Base-by-base conservation (phyloP, 2,329 filamentous ascomycete genomes). In the Aspergillus sp. region DNA sequence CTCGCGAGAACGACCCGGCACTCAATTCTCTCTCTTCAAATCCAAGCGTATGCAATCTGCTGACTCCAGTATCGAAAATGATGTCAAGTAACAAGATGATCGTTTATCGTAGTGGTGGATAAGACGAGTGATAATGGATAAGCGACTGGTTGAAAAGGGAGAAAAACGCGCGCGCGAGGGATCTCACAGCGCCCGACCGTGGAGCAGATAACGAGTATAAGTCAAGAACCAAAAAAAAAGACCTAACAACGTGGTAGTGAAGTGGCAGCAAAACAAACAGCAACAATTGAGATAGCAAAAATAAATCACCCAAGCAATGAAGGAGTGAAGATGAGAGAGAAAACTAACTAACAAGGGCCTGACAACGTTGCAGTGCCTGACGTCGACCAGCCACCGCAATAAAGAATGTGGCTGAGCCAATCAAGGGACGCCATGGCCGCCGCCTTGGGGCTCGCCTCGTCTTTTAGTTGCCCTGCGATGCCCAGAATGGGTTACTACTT, bases 321-420 rank as follows among this genome's bases (percentile, higher is more conserved):
- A 39, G 17, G 5, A 12, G 46, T 13, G 19, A 33, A 48, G 20
- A 43, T n/a, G 17, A 43, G 39, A 35, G 35, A 38, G 5, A 15
- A 38, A 19, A 38, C 25, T 10, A 25, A 19, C n/a, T 15, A 39
- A 35, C 33, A 35, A 39, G 37, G 17, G 37, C 19, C 37, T 19
- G 37, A 37, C 37, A 19, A 39, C 7, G 37, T 20, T n/a, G 15
- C 37, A 12, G 37, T 39, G 37, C 37, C 37, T 39, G 37, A 39
- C 37, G 37, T 39, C 37, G 45, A 49, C 51, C 51, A 51, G 51
- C 51, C 51, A 53, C 51, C 51, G 49, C 37, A 15, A 20, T 39
- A 39, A 35, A 35, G 33, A 35, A 35, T 17, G 49, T 37, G 49
- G 49, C 49, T 49, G 43, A 32, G 23, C 46, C 46, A 48, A 48